Base-by-base conservation (phyloP, 176 grass and related monocot species). In the Olyra latifolia region DNA sequence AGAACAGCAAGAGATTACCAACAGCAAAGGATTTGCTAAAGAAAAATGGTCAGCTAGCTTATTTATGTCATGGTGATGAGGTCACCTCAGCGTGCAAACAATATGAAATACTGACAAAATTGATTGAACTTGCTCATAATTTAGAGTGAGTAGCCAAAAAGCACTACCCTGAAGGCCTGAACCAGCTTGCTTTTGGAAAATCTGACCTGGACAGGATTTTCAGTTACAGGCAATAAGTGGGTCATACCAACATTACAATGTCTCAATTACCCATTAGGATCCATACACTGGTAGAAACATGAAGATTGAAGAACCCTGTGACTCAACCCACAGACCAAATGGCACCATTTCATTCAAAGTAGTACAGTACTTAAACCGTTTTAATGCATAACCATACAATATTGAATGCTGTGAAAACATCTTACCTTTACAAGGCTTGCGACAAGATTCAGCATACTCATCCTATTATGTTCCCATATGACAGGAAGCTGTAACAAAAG, bases 371-470 rank as follows among this genome's bases (percentile, higher is more conserved):
- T 19, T 27, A n/a, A 64, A 32, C 35, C 14, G 55, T 79, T 83
- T 20, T 6, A 10, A 6, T 78, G 35, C 46, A 68, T 39, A 74
- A 79, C 19, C 23, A 85, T 52, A 58, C 2, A 42, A 50, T 12
- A 39, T 8, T 15, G 23, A 72, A 80, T 40, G 61, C 4, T 73
- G 38, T 15, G 71, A 11, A 68, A 85, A 78, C 23, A 84, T 47
- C 69, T 91, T 88, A 94, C 95, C 92, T 93, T 98, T 70, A 87
- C 69, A 66, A 98, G 24, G 89, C 88, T 98, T 62, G 95, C 88
- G 74, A 91, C 83, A 81, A 98, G 90, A 83, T 89, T 94, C 29
- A 98, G 87, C 95, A 98, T 94, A 82, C 95, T 98, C 81, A 89
- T 93, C 81, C 71, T 92, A 77, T 98, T 98, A 78, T 98, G 87